These are phyloP conservation scores for Castanospermum australe DNA, from an alignment of 306 rosid genomes.

Conservation along the genomic window DNA sequence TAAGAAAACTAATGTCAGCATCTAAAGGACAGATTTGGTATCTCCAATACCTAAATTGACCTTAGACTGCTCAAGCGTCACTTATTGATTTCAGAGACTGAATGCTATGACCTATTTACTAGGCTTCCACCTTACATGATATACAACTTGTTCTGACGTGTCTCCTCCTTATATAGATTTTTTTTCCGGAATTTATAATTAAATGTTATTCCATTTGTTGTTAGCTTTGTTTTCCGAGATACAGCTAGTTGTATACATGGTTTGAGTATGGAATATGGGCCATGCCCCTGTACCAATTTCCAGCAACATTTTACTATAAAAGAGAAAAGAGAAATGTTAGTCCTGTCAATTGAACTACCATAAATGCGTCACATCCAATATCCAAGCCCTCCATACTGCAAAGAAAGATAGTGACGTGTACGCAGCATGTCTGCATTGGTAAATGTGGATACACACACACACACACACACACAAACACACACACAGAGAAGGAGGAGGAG, in stretches of 20 bases:
- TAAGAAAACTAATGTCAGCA: background rate
- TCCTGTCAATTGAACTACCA: background rate
- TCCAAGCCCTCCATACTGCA: slow-evolving; percentile 8
- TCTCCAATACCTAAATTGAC: slow-evolving; percentile 10
- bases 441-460: slow-evolving; percentile 9
- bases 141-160: slow-evolving; percentile 13
- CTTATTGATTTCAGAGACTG: background rate
- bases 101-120: background rate
- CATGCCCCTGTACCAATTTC: background rate
- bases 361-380: background rate
- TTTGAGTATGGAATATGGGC: background rate
- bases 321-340: background rate
- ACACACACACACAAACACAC: slow-evolving; percentile 11
- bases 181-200: background rate
- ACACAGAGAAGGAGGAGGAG: slow-evolving; percentile 3
- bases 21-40: background rate
- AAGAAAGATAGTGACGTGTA: slow-evolving; percentile 4
- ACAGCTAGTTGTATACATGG: background rate
- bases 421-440: background rate
- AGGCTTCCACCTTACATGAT: slow-evolving; percentile 8
- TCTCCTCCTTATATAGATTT: background rate
- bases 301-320: background rate
- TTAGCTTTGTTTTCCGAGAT: background rate
- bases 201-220: background rate
- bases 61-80: background rate